These are phyloP conservation scores for Solanum habrochaites DNA, from an alignment of 257 asterid genomes.

Conservation along the genomic window DNA sequence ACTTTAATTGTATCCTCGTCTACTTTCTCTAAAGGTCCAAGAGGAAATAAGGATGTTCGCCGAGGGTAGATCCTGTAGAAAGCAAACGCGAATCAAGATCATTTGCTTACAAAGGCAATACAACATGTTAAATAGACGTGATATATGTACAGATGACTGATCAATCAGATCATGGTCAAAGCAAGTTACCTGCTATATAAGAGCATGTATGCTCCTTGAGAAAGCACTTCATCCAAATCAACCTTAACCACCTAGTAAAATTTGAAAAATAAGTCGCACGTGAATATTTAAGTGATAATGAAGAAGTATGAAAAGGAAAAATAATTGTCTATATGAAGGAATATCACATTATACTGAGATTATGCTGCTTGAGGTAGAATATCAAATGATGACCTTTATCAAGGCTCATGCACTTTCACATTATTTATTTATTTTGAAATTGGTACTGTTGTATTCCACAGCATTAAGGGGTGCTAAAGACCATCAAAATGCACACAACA, in stretches of 20 bases:
- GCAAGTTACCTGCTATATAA: slow-evolving; percentile 70
- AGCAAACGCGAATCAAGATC: background rate
- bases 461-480: background rate
- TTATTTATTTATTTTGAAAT: background rate
- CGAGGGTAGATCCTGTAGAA: slow-evolving; percentile 50
- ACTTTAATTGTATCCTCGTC: slow-evolving; percentile 14
- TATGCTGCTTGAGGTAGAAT: background rate
- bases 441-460: background rate
- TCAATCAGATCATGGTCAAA: background rate
- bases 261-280: background rate
- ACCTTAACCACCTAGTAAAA: slow-evolving; percentile 50
- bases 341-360: background rate
- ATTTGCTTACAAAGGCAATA: background rate
- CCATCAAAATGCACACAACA: background rate
- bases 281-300: background rate
- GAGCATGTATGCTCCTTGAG: slow-evolving; percentile 98
- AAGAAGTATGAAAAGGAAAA: background rate
- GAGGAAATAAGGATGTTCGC: slow-evolving; percentile 50
- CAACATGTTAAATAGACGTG: background rate
- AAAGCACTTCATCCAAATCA: slow-evolving; percentile 83
- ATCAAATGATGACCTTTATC: background rate
- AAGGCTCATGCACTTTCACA: background rate
- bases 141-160: background rate
- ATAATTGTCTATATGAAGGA: background rate
- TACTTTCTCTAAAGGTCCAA: slow-evolving; percentile 28